Evolutionary conservation across 1,284 basidiomycete genomes (phyloP), one percentile per base, ranked within the genome.

Genomic region (Fomitopsis betulina): DNA sequence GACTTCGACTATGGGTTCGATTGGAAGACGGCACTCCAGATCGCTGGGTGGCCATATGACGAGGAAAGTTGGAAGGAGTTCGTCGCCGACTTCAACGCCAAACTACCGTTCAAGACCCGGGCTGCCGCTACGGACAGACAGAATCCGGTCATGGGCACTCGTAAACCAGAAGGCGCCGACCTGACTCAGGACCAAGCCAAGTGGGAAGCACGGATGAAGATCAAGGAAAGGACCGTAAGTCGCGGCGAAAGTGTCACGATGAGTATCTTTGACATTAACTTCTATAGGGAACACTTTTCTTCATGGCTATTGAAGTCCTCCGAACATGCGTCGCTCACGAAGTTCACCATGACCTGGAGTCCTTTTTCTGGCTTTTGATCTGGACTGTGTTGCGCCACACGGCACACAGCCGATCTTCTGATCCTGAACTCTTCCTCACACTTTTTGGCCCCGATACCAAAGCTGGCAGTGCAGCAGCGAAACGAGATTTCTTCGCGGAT

Each of bases 381-480:
- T 63, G 60, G 60, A 30, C 62, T 9, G 56, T 62, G 13, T 27
- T 65, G 3, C 60, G 58, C 2, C 59, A 65, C 51, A 60, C 60
- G 5, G 10, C 35, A 15, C 35, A 35, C 35, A 35, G 12, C 35
- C 27, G 27, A 30, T 7, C 4, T 7, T 30, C 27, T 3, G 27
- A 30, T 30, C 27, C 27, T 7, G 27, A 30, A 7, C 4, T 30
- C 4, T 30, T 30, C 7, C 7, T 30, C 3, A 3, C 4, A 30
- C 27, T 30, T 7, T 30, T 30, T 30, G 27, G 27, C 7, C 27
- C 27, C 7, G 4, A 30, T 7, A 30, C 27, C 27, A 7, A 7
- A 30, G 4, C 3, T 4, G 7, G 27, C 27, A 30, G 27, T 30
- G 27, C 27, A 7, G 27, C 27, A 30, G 27, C 27, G 7, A 30